Base-by-base conservation (phyloP, 2,329 filamentous ascomycete species). In the Xylaria sp. region DNA sequence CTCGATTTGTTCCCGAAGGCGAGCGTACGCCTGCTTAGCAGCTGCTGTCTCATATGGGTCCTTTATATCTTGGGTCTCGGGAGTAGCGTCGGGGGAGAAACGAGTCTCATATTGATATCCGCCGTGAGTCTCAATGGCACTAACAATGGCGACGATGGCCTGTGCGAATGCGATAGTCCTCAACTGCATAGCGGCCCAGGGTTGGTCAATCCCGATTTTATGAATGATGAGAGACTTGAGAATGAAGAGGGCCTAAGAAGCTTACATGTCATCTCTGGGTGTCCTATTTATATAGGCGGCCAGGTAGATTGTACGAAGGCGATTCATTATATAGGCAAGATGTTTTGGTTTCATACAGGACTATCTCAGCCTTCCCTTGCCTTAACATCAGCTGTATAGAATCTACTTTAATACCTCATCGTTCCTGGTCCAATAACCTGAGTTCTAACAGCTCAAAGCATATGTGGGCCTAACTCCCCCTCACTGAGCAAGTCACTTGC, bases 21-120 rank as follows among this genome's bases (percentile, higher is more conserved):
- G 57, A 23, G 41, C 10, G 41, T 55, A 57, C 0, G 67, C 65
- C 36, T 67, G 58, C 32, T 57, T 23, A 2, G 69, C 69, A 4
- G 69, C 69, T 3, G 34, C 36, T 0, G 41, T 30, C 50, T 71
- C 67, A 39, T 71, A 71, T 2, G 58, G 25, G 7, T 66, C 62
- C 15, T 71, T 71, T 15, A 70, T 46, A 9, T 53, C 15, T 3
- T 23, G 23, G 2, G 61, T 65, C 59, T 70, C 67, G 0, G 66
- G 63, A 30, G 48, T 18, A 4, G 59, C 67, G 7, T 65, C 50
- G 18, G 53, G 7, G 13, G 58, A 48, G 65, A 71, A 70, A 9
- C 69, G 67, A 32, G 68, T 39, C 56, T 69, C 61, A 32, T 58
- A 71, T 23, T 65, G 45, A 36, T 60, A 63, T 6, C 69, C 67